A percentile compares a stretch with the other conserved stretches of the same genome.
phyloP scores from a whole-genome alignment of 2,329 filamentous ascomycete genomes.

The Clarireedia hainanense region DNA sequence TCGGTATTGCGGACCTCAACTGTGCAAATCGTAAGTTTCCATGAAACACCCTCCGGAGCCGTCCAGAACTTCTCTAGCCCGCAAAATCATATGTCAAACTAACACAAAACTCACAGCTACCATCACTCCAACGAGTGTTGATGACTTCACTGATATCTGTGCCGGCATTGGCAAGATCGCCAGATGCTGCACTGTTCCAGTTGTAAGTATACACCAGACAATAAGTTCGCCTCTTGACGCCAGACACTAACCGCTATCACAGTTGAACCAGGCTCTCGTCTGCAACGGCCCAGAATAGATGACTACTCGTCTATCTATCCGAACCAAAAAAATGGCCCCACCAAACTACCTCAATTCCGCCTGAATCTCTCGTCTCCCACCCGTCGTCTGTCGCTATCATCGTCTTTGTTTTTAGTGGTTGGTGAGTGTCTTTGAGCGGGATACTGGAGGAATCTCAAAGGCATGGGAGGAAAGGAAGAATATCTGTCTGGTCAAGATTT shows the following conservation, averaged over 20 bases:
- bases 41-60: not conserved
- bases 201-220: constrained; percentile 20
- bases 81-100: not conserved
- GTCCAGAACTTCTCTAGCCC: too few relatives aligned
- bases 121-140: constrained; percentile 35
- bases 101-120: constrained; percentile 27
- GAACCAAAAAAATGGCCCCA: not conserved
- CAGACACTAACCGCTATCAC: not conserved
- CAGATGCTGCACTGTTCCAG: constrained; percentile 49
- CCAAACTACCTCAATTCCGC: too few relatives aligned
- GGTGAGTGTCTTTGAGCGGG: too few relatives aligned
- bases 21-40: constrained; percentile 43
- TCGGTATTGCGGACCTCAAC: constrained; percentile 49
- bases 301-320: not conserved
- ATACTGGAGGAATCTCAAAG: too few relatives aligned
- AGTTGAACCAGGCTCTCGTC: not conserved
- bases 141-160: constrained; percentile 23
- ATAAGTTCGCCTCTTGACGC: not conserved
- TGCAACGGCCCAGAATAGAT: not conserved
- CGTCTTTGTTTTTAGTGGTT: too few relatives aligned
- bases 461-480: too few relatives aligned
- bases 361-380: too few relatives aligned
- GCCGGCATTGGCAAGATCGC: constrained; percentile 28
- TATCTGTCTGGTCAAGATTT: too few relatives aligned
- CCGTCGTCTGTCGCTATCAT: too few relatives aligned